Evolutionary conservation across 139 green algal species (phyloP).

Genomic region (Gonium pectorale): DNA sequence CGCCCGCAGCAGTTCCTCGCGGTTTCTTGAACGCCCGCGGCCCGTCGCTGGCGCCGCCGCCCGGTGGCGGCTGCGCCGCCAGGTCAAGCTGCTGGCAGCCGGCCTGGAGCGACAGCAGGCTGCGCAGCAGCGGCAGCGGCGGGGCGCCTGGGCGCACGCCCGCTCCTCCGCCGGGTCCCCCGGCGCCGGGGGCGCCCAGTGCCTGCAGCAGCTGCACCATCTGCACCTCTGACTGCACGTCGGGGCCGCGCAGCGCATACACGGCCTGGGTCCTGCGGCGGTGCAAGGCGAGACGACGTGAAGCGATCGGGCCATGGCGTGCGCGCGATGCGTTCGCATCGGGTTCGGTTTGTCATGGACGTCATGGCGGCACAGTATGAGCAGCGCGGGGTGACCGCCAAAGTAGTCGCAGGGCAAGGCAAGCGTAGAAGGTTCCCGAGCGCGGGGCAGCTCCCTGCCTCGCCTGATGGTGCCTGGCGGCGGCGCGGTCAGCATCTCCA

Average conservation of each 20-base stretch:
- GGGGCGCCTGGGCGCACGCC: not conserved
- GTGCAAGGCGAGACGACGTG: not conserved
- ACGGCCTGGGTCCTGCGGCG: constrained; percentile 26
- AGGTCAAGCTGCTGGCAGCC: not conserved
- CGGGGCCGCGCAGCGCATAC: constrained; percentile 75
- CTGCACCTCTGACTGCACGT: constrained; percentile 74
- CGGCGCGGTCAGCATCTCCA: constrained; percentile 64
- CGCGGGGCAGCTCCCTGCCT: too few species aligned
- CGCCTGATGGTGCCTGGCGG: constrained; percentile 8
- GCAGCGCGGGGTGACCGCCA: too few species aligned
- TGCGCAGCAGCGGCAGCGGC: constrained; percentile 14
- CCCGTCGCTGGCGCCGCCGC: too few species aligned
- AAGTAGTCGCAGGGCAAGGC: too few species aligned
- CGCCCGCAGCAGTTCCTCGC: not conserved
- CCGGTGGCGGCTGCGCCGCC: too few species aligned
- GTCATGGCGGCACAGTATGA: too few species aligned
- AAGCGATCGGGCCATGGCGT: too few species aligned
- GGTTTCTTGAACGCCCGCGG: not conserved
- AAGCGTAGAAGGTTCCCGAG: too few species aligned
- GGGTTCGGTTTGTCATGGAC: too few species aligned
- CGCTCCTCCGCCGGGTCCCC: not conserved
- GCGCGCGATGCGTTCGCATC: too few species aligned
- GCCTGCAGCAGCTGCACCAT: constrained; percentile 46
- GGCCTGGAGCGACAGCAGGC: not conserved
- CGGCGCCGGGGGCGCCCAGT: not conserved